Evolutionary conservation across 108 stramenopile genomes (phyloP), one percentile per base, ranked within the genome.

Genomic region (Pseudonitzschia multistriata): DNA sequence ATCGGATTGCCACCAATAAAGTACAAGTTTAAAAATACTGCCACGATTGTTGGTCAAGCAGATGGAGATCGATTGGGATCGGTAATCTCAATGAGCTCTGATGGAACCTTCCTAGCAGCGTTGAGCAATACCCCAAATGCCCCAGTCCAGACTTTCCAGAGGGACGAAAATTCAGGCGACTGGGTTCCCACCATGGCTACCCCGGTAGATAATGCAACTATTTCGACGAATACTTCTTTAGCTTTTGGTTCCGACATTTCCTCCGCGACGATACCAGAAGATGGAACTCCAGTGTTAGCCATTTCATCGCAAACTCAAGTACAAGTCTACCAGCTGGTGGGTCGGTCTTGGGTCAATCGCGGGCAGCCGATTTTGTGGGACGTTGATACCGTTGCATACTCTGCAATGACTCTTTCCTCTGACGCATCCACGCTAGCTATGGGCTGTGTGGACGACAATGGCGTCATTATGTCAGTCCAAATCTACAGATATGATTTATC

Each of bases 51-150:
- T n/a, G n/a, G n/a, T n/a, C n/a, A n/a, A n/a, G n/a, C n/a, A n/a
- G n/a, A n/a, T n/a, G 67, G 67, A 53, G 57, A 68, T 50, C 31
- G 76, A 24, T 52, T 76, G 7, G 76, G 76, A 33, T 42, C 53
- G 4, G 47, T 34, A 2, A n/a, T 76, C 8, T 63, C 62, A 7
- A 47, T 76, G 37, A 36, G 24, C 52, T 1, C 54, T 5, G 39
- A 54, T 8, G 68, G 63, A 8, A 59, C 54, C 22, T 34, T 70
- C 14, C 10, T 70, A 19, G 56, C 53, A 10, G 54, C 56, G 25
- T 55, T 55, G 39, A 35, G 54, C 22, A n/a, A 39, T 8, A 3
- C 31, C 22, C 25, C 35, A 10, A 55, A 5, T 5, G 56, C 22
- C 6, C 56, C 30, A 59, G 15, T 59, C 34, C 61, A 11, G 15